phyloP scores from a whole-genome alignment of 768 basidiomycete genomes.

The Collybia nuda region DNA sequence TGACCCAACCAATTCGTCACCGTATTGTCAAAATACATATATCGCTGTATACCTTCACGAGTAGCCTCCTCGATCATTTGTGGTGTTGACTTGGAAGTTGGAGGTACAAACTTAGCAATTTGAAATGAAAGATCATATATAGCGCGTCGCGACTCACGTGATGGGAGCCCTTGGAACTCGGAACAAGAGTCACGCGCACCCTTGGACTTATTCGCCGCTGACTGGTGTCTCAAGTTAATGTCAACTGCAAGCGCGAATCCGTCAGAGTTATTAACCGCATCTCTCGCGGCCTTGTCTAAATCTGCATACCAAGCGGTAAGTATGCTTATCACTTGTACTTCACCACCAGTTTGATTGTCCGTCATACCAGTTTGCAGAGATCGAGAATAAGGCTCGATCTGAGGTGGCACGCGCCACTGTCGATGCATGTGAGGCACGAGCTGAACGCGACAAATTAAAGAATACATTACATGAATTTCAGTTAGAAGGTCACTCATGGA shows the following conservation, averaged over 20 bases:
- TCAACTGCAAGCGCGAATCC: constrained; percentile 9
- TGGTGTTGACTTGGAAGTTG: no score
- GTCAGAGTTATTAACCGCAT: constrained; percentile 17
- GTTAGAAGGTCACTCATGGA: constrained; percentile 48
- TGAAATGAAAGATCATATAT: no score
- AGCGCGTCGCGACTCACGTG: constrained; percentile 7
- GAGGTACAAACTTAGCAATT: no score
- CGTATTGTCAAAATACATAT: no score
- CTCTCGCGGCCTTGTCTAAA: constrained; percentile 21
- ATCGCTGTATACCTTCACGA: no score
- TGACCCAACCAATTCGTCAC: no score
- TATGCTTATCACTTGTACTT: neutral
- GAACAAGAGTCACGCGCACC: no score
- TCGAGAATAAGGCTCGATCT: constrained; percentile 54
- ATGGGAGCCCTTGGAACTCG: neutral
- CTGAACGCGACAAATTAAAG: constrained; percentile 47
- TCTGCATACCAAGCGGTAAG: constrained; percentile 22
- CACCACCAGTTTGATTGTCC: neutral
- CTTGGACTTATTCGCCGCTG: neutral
- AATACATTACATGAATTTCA: constrained; percentile 43
- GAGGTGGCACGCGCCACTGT: constrained; percentile 49
- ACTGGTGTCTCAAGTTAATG: constrained; percentile 6
- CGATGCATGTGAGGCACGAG: constrained; percentile 46
- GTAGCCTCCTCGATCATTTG: no score
- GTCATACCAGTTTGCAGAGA: constrained; percentile 45